phyloP scores from a whole-genome alignment of 2,329 filamentous ascomycete species.

The Talaromyces sp. region DNA sequence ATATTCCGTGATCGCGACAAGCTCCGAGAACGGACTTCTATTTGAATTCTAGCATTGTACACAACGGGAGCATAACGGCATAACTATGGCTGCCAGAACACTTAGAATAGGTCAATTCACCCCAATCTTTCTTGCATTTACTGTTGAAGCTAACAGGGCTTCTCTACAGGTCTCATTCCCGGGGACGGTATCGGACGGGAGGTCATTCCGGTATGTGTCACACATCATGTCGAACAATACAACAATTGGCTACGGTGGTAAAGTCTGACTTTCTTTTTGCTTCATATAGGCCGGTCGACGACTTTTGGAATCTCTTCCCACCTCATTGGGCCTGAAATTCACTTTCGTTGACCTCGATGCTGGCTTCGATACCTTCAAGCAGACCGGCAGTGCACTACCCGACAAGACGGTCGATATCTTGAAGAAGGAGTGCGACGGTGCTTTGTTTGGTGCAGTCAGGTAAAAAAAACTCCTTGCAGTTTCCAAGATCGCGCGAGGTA shows the following conservation, averaged over 20 bases:
- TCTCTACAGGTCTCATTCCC: constrained; percentile 71
- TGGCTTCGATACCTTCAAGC: constrained; percentile 89
- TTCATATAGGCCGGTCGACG: constrained; percentile 66
- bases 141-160: constrained; percentile 19
- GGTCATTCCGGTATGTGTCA: constrained; percentile 71
- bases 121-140: neutral
- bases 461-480: constrained; percentile 25
- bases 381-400: constrained; percentile 81
- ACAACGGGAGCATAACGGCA: constrained; percentile 12
- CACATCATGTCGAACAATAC: neutral
- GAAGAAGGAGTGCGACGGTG: constrained; percentile 87
- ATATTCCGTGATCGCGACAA: constrained; percentile 2
- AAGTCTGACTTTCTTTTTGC: constrained; percentile 4
- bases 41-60: constrained; percentile 28
- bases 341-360: constrained; percentile 90
- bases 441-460: constrained; percentile 92
- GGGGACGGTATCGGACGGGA: constrained; percentile 98
- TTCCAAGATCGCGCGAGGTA: too few relatives aligned
- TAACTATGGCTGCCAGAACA: constrained; percentile 59
- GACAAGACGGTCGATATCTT: constrained; percentile 88
- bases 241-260: constrained; percentile 11
- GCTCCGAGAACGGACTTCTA: constrained; percentile 15
- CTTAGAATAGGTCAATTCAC: constrained; percentile 62
- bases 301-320: constrained; percentile 85
- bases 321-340: constrained; percentile 90